Evolutionary conservation across 805 yeast species (phyloP), one percentile per base, ranked within the genome.

Genomic region (Cyberlindnera bimundalis): DNA sequence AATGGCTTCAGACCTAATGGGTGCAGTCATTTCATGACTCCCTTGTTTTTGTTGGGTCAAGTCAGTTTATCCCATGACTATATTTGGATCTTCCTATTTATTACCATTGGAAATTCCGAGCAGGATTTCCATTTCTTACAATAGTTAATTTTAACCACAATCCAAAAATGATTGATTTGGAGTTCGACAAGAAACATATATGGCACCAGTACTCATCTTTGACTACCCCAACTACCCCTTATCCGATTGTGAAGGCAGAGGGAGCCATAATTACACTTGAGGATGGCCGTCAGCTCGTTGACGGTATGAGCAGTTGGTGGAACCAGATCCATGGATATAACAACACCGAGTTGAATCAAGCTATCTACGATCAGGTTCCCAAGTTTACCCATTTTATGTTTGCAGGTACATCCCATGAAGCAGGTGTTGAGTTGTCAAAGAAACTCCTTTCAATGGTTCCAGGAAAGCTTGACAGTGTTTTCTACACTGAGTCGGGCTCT

Each of bases 281-380:
- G 12, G 39, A 51, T 28, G 49, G 48, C 8, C 30, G 32, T 20
- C 42, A 46, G 15, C 29, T 58, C 7, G 44, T 59, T 11, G 62
- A 60, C 31, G 64, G 59, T 9, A 59, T 60, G 62, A 54, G 62
- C 9, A 55, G 61, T 10, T 60, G 62, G 63, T 60, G 64, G 63
- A 57, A 61, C 37, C 53, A 54, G 34, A 53, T 58, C 20, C 63
- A 59, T 45, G 64, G 64, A 4, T 60, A 60, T 42, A 56, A 56
- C 34, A 50, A 59, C 40, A 40, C 44, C 16, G 55, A 51, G 30
- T 30, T 56, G 20, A 55, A 55, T 33, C 47, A 55, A 26, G 70
- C 69, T 9, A 58, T 61, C 17, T 55, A 45, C 21, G 52, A 53
- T 4, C 71, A 67, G 42, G 46, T 59, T 24, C 44, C 52, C 4